Conservation (phyloP, 1,284 basidiomycete species). For the Pseudozyma sp. region DNA sequence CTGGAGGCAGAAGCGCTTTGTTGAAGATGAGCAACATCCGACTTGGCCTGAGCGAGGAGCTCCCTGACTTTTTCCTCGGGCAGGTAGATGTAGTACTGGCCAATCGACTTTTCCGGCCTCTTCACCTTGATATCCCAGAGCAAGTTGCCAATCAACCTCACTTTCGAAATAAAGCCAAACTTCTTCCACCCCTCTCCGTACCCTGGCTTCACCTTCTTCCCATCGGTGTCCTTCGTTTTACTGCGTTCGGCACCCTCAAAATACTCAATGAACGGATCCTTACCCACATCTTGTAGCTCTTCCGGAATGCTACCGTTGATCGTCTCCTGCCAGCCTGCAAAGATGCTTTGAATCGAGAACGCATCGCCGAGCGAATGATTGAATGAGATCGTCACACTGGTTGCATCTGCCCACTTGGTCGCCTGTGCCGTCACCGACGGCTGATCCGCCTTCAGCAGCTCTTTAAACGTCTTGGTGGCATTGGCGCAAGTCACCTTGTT, state of each 20-base stretch:
- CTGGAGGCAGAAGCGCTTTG: background rate
- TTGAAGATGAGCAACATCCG: constrained; percentile 10
- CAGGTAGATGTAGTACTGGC: constrained; percentile 32
- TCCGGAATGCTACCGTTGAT: background rate
- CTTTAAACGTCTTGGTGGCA: constrained; percentile 11
- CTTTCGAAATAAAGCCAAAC: constrained; percentile 12
- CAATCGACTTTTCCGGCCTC: constrained; percentile 18
- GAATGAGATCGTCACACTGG: constrained; percentile 22
- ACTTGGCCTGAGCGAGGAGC: constrained; percentile 10
- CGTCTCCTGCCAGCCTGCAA: constrained; percentile 5
- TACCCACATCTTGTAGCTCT: constrained; percentile 9
- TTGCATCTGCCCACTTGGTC: constrained; percentile 21
- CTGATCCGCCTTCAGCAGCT: constrained; percentile 23
- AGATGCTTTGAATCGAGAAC: constrained; percentile 19
- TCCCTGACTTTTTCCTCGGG: constrained; percentile 17
- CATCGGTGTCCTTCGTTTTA: constrained; percentile 1
- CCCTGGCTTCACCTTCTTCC: background rate
- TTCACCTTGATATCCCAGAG: constrained; percentile 30
- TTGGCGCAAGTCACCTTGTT: constrained; percentile 20
- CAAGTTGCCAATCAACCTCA: constrained; percentile 13
- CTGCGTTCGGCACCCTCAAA: constrained; percentile 4
- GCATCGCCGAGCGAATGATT: constrained; percentile 27
- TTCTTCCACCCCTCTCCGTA: constrained; percentile 20
- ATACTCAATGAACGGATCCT: constrained; percentile 20
- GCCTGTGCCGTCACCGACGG: constrained; percentile 26